phyloP scores from a whole-genome alignment of 2,329 filamentous ascomycete species.

The Trichoderma asperellum region DNA sequence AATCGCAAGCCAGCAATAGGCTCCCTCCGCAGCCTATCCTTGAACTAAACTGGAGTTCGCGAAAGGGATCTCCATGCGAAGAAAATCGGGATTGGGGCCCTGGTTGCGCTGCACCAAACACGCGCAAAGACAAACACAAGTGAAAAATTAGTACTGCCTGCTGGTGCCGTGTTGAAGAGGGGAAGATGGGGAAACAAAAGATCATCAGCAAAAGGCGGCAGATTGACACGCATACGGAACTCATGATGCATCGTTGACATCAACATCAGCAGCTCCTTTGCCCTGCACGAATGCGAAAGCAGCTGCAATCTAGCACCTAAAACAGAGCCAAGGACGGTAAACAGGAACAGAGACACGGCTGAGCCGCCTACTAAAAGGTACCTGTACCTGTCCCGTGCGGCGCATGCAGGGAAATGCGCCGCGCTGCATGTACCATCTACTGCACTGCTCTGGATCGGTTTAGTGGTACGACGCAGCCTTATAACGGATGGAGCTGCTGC shows the following conservation, averaged over 20 bases:
- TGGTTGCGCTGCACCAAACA: not conserved
- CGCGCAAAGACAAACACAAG: not conserved
- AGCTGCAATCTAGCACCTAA: not conserved
- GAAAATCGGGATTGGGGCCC: not conserved
- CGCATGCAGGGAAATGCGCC: not conserved
- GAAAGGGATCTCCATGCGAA: not conserved
- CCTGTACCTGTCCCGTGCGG: not conserved
- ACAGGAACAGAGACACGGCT: not conserved
- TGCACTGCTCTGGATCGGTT: not conserved
- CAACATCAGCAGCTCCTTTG: not conserved
- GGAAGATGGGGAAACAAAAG: not conserved
- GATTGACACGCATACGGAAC: not conserved
- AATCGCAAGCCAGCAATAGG: conserved; percentile 1
- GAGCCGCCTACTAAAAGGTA: not conserved
- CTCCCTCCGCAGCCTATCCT: conserved; percentile 12
- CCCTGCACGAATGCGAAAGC: not conserved
- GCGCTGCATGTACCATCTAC: conserved; percentile 6
- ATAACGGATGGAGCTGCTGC: not conserved
- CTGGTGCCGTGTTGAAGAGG: not conserved
- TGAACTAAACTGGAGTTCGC: conserved; percentile 8
- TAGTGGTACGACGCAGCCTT: not conserved
- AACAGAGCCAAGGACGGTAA: not conserved
- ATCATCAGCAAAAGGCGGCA: not conserved
- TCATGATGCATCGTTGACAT: not conserved
- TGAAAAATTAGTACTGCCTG: not conserved